Evolutionary conservation across 352 stramenopile species (phyloP).

Genomic region (Globisporangium iwayamae): DNA sequence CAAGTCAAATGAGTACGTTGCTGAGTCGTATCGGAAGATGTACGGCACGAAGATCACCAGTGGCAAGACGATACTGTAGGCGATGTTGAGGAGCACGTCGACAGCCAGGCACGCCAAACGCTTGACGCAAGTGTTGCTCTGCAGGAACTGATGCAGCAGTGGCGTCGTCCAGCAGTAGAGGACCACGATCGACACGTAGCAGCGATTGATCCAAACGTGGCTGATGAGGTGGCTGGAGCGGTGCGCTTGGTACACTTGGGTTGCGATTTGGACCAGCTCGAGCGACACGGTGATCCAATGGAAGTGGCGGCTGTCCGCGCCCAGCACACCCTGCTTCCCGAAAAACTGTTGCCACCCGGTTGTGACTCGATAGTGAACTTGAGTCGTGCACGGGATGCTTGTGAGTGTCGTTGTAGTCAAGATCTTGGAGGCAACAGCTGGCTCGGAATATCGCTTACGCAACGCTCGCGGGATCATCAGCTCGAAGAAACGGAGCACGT

Average conservation of each 20-base stretch:
- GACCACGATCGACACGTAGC: conserved; percentile 19
- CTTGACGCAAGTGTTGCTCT: conserved; percentile 1
- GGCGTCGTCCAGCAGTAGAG: conserved; percentile 27
- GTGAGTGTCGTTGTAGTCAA: not conserved
- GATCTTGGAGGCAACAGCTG: not conserved
- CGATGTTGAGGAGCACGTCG: conserved; percentile 20
- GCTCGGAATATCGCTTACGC: not conserved
- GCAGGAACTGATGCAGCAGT: conserved; percentile 14
- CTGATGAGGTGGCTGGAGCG: conserved; percentile 14
- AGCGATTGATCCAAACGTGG: conserved; percentile 20
- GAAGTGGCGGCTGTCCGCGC: not conserved
- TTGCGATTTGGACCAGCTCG: conserved; percentile 6
- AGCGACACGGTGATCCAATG: conserved; percentile 4
- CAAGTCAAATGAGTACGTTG: conserved; percentile 30
- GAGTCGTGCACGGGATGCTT: not conserved
- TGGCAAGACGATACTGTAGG: conserved; percentile 23
- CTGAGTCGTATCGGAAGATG: conserved; percentile 25
- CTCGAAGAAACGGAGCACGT: not conserved
- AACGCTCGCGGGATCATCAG: not conserved
- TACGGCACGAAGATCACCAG: conserved; percentile 37
- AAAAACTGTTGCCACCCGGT: not conserved
- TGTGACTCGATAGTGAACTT: not conserved
- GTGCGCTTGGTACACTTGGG: conserved; percentile 16
- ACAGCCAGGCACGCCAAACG: conserved; percentile 9
- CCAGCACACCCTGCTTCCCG: not conserved